Evolutionary conservation across 257 asterid genomes (phyloP).

Genomic region (Lantana camara): DNA sequence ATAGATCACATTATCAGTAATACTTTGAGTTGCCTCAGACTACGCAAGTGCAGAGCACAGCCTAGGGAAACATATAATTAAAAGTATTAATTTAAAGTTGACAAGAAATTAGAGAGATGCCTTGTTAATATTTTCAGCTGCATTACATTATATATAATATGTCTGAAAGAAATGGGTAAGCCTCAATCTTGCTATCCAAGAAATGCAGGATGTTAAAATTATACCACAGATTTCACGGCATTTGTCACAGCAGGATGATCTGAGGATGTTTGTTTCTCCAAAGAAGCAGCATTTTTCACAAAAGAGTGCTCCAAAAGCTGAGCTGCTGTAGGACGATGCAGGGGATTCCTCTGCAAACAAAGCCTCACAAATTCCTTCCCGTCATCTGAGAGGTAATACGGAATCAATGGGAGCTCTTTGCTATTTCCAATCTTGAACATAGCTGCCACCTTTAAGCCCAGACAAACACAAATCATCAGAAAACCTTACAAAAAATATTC

Average conservation of each 20-base stretch:
- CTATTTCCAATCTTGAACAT: slow-evolving; percentile 98
- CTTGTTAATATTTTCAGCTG: not conserved
- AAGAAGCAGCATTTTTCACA: slow-evolving; percentile 67
- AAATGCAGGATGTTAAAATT: not conserved
- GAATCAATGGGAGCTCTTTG: slow-evolving; percentile 94
- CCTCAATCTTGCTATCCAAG: slow-evolving; percentile 15
- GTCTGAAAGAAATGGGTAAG: not conserved
- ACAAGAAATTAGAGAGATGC: not conserved
- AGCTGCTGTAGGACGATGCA: slow-evolving; percentile 81
- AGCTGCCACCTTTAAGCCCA: slow-evolving; percentile 79
- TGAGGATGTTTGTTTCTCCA: slow-evolving; percentile 67
- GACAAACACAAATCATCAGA: slow-evolving; percentile 36
- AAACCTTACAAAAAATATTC: not conserved
- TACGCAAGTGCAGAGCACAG: not conserved
- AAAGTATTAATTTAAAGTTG: slow-evolving; percentile 5
- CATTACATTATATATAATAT: not conserved
- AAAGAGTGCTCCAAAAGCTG: slow-evolving; percentile 89
- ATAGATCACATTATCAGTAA: slow-evolving; percentile 22
- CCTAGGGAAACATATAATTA: slow-evolving; percentile 15
- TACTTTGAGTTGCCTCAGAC: no score
- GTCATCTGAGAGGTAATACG: slow-evolving; percentile 83
- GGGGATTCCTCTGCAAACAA: slow-evolving; percentile 90
- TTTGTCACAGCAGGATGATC: slow-evolving; percentile 59
- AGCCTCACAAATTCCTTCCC: slow-evolving; percentile 89
- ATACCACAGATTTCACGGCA: slow-evolving; percentile 62